phyloP scores from a whole-genome alignment of 1,284 basidiomycete genomes.

The Marasmius oreades region DNA sequence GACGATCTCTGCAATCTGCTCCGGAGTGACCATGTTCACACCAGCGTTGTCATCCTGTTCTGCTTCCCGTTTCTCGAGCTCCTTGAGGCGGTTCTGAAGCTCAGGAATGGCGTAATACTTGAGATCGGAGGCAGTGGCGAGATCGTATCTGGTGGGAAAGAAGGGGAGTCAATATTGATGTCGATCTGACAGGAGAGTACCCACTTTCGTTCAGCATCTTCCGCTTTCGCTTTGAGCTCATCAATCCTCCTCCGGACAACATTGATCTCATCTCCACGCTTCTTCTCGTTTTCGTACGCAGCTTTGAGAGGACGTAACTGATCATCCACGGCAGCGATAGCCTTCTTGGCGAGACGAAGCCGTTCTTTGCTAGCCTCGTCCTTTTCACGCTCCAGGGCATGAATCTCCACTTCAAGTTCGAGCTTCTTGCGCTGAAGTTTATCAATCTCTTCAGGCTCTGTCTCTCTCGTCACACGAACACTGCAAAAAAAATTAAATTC shows the following conservation, averaged over 20 bases:
- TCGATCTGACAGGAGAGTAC: constrained; percentile 21
- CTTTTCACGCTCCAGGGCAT: constrained; percentile 92
- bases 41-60: constrained; percentile 65
- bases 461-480: constrained; percentile 93
- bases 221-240: constrained; percentile 88
- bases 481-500: too few species aligned
- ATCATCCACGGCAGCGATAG: constrained; percentile 86
- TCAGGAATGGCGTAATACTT: constrained; percentile 94
- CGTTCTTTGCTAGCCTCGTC: constrained; percentile 89
- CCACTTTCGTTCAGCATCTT: constrained; percentile 88
- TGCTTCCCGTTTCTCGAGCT: constrained; percentile 72
- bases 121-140: constrained; percentile 86
- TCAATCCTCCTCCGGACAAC: constrained; percentile 83
- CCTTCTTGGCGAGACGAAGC: constrained; percentile 74
- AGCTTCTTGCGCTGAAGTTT: constrained; percentile 90
- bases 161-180: constrained; percentile 9
- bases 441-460: constrained; percentile 93
- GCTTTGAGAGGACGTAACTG: constrained; percentile 86
- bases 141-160: constrained; percentile 55
- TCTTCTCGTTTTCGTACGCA: constrained; percentile 89
- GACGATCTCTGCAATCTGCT: constrained; percentile 91
- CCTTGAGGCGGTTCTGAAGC: constrained; percentile 72
- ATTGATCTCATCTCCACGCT: constrained; percentile 84
- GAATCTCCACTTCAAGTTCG: constrained; percentile 93
- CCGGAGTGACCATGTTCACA: constrained; percentile 79